Base-by-base conservation (phyloP, 164 flowering plant genomes). In the Pachysandra terminalis region DNA sequence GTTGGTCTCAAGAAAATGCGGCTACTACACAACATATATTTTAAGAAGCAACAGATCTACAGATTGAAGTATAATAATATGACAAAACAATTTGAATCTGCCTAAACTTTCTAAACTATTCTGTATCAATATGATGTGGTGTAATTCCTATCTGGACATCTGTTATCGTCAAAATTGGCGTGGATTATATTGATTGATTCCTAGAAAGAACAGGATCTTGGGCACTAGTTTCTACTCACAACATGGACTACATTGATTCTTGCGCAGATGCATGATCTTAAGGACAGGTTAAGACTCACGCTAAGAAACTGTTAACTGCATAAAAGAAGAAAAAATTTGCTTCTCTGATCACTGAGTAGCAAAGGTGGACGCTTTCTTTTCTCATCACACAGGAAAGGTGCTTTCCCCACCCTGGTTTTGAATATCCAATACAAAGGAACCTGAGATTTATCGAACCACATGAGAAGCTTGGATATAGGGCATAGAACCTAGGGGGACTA, bases 1-100 rank as follows among this genome's bases (percentile, higher is more conserved):
- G 80, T 32, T 65, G 73, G 80, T 77, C 84, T 81, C 87, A 79
- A 81, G 83, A 80, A 76, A 63, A 81, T 80, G 82, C 83, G 85
- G 87, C 87, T 75, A 22, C 68, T 14, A 51, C 22, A 49, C n/a
- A n/a, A n/a, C 24, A 19, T 35, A 26, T 28, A 15, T 13, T 19
- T 14, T 2, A 45, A 32, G 7, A 32, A 7, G 37, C 7, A 70
- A 24, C 24, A 28, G 56, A 45, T 52, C 16, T 66, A 28, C 25
- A 28, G 37, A 25, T 49, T 26, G 37, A 68, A 63, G 61, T 55
- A 58, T 2, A 35, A 16, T 37, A 1, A 35, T 24, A 17, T 45
- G 62, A 48, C 24, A 28, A n/a, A 16, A 37, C 56, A 56, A 56
- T 56, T 32, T 41, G 1, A 22, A 15, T 45, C 13, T 17, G 3